These are phyloP conservation scores for Oryza coarctata DNA, from an alignment of 176 grass and related monocot genomes.

Conservation along the genomic window DNA sequence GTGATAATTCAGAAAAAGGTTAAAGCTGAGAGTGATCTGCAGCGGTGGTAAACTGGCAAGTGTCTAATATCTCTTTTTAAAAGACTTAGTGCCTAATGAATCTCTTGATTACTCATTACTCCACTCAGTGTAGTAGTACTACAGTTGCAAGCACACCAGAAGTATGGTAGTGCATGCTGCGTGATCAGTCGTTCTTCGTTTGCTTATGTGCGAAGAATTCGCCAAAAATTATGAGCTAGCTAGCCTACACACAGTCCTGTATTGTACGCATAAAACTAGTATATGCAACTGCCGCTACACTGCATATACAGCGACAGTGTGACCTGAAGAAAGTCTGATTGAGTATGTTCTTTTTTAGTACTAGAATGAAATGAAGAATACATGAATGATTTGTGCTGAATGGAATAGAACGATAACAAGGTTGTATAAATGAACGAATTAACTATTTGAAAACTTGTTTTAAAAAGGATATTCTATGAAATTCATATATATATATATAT, in stretches of 20 bases:
- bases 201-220: background rate
- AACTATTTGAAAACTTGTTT: too few species aligned
- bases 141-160: background rate
- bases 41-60: background rate
- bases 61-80: background rate
- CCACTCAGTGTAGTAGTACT: background rate
- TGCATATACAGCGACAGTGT: background rate
- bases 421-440: too few species aligned
- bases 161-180: background rate
- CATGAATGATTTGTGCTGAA: too few species aligned
- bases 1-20: background rate
- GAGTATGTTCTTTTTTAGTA: too few species aligned
- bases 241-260: background rate
- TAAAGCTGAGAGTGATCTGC: background rate
- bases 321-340: background rate
- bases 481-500: too few species aligned
- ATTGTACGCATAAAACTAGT: too few species aligned
- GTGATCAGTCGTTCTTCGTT: background rate
- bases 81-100: background rate
- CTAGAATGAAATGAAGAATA: too few species aligned
- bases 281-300: too few species aligned
- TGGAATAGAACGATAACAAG: too few species aligned
- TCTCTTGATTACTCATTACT: background rate
- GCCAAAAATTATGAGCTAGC: background rate
- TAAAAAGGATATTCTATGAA: too few species aligned